Percentiles rank a stretch among this genome's conserved stretches.
Evolutionary conservation across 2,329 filamentous ascomycete species (phyloP).

Genomic region (Pyrenophora seminiperda): DNA sequence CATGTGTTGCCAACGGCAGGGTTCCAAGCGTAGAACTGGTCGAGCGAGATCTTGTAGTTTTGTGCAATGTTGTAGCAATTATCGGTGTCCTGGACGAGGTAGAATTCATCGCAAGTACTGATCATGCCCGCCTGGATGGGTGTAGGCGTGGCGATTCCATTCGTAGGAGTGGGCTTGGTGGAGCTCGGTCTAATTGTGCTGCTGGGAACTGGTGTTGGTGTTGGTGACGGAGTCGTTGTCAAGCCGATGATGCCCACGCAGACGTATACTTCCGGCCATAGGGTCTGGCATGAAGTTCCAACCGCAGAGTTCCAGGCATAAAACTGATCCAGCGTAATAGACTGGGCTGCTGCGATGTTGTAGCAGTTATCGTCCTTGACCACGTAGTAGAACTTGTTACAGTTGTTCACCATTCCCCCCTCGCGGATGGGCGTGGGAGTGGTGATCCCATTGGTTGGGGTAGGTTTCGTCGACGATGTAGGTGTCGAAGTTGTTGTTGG

Average conservation of each 20-base stretch:
- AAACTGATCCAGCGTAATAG: not conserved
- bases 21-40: constrained; percentile 12
- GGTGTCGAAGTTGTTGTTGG: not conserved
- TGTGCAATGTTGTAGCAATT: constrained; percentile 1
- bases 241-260: not conserved
- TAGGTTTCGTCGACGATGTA: not conserved
- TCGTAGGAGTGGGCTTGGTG: not conserved
- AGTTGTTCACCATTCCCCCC: constrained; percentile 7
- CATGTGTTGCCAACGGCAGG: not conserved
- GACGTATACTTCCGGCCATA: not conserved
- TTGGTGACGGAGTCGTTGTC: not conserved
- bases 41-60: not conserved
- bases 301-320: not conserved
- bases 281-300: not conserved
- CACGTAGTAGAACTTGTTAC: constrained; percentile 8
- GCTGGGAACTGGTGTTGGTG: not conserved
- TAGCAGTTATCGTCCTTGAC: not conserved
- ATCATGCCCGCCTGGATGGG: constrained; percentile 8
- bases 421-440: not conserved
- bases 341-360: not conserved
- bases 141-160: not conserved
- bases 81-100: constrained; percentile 3
- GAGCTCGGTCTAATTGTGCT: not conserved
- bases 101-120: constrained; percentile 9
- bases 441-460: not conserved